Percentiles rank a stretch among this genome's conserved stretches.
phyloP scores from a whole-genome alignment of 2,329 filamentous ascomycete species.

The Epichloe aotearoae region DNA sequence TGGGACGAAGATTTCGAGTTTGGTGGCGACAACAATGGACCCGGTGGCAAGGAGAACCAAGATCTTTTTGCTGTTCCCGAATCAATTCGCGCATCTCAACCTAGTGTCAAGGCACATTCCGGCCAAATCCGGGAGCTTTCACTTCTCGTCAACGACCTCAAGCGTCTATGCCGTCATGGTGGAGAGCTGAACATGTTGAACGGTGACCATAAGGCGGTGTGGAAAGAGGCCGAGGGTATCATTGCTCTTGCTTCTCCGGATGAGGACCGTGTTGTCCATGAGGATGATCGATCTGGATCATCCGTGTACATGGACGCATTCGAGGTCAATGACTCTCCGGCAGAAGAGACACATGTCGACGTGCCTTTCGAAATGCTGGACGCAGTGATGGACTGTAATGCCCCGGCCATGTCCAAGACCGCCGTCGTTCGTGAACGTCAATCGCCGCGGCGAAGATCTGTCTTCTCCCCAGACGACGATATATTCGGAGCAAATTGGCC shows the following conservation, averaged over 20 bases:
- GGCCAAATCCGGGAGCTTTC: conserved; percentile 74
- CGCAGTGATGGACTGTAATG: conserved; percentile 28
- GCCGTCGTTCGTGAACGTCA: conserved; percentile 41
- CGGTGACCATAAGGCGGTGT: conserved; percentile 47
- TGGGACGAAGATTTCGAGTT: conserved; percentile 90
- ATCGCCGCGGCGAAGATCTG: conserved; percentile 41
- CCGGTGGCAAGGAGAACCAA: conserved; percentile 22
- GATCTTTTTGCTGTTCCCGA: conserved; percentile 43
- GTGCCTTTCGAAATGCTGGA: conserved; percentile 29
- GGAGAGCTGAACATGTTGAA: conserved; percentile 51
- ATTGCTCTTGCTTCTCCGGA: conserved; percentile 69
- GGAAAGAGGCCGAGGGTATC: conserved; percentile 76
- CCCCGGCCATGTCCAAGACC: conserved; percentile 33
- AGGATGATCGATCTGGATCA: conserved; percentile 23
- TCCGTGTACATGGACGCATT: conserved; percentile 27
- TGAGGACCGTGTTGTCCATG: conserved; percentile 32
- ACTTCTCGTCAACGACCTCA: conserved; percentile 69
- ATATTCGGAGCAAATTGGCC: conserved; percentile 46
- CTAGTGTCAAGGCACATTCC: conserved; percentile 70
- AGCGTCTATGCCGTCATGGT: conserved; percentile 60
- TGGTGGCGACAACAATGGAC: conserved; percentile 29
- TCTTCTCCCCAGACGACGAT: conserved; percentile 54
- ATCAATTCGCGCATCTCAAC: conserved; percentile 69
- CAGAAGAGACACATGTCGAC: conserved; percentile 25
- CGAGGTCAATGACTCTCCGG: conserved; percentile 31